phyloP scores from a whole-genome alignment of 2,329 filamentous ascomycete species.

The Aspergillus floridensis region DNA sequence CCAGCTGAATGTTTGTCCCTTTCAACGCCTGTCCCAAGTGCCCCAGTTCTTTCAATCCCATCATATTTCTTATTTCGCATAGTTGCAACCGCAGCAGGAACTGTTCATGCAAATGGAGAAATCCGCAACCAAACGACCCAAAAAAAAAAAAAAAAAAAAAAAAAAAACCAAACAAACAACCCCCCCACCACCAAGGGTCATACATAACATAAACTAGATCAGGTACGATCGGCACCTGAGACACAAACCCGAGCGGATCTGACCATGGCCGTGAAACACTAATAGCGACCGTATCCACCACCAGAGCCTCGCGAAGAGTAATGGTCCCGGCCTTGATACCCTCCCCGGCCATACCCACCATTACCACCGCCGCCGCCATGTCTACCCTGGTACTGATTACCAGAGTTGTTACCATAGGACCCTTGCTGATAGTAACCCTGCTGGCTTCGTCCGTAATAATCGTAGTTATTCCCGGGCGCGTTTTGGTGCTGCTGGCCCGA shows the following conservation, averaged over 20 bases:
- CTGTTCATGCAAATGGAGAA: not conserved
- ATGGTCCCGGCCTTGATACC: constrained; percentile 29
- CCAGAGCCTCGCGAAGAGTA: constrained; percentile 30
- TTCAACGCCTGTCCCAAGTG: not conserved
- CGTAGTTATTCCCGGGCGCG: constrained; percentile 20
- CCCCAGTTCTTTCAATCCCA: not conserved
- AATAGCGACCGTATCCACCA: constrained; percentile 41
- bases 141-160: not conserved
- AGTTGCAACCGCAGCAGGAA: not conserved
- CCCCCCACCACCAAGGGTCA: not conserved
- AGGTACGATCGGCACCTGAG: constrained; percentile 6
- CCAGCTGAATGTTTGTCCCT: not conserved
- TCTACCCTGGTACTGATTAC: constrained; percentile 26
- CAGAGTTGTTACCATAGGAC: constrained; percentile 23
- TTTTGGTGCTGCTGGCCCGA: constrained; percentile 24
- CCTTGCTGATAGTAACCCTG: constrained; percentile 22
- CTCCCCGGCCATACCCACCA: constrained; percentile 22
- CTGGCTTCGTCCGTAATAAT: constrained; percentile 27
- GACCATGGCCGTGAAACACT: constrained; percentile 5
- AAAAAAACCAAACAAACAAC: not conserved
- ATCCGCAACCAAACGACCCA: not conserved
- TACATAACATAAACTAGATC: not conserved
- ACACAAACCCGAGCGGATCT: constrained; percentile 6
- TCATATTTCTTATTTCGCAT: not conserved
- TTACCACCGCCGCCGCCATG: constrained; percentile 27